Evolutionary conservation across 768 basidiomycete species (phyloP).

Genomic region (Rickenella mellea): DNA sequence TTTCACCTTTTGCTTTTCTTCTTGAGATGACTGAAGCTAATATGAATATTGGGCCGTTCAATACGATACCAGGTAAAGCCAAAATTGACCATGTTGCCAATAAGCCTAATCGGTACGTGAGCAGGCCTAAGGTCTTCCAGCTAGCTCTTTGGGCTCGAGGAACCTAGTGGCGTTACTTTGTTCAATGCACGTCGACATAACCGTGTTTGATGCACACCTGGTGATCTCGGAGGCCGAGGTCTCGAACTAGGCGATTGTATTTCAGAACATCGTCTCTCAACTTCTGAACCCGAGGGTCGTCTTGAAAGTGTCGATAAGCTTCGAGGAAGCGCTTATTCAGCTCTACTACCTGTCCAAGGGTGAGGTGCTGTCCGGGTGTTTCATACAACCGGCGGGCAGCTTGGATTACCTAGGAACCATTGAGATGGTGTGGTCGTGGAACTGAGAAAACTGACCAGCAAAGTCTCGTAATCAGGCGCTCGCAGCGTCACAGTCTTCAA

Average conservation of each 20-base stretch:
- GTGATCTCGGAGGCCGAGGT: constrained; percentile 89
- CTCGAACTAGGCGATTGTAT: constrained; percentile 81
- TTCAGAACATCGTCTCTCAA: constrained; percentile 73
- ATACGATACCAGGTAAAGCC: constrained; percentile 81
- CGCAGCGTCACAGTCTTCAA: constrained; percentile 94
- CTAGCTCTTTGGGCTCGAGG: constrained; percentile 77
- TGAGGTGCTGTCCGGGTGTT: constrained; percentile 87
- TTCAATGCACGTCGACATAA: constrained; percentile 2
- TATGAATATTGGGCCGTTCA: constrained; percentile 92
- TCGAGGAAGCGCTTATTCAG: constrained; percentile 88
- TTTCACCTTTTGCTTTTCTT: constrained; percentile 79
- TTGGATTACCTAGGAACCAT: constrained; percentile 69
- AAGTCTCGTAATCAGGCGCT: constrained; percentile 93
- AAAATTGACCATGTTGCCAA: constrained; percentile 74
- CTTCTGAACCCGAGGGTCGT: constrained; percentile 81
- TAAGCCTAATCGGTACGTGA: constrained; percentile 74
- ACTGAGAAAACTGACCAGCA: constrained; percentile 62
- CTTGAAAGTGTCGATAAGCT: constrained; percentile 86
- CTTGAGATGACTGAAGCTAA: constrained; percentile 81
- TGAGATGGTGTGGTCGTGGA: constrained; percentile 2
- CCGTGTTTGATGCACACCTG: constrained; percentile 42
- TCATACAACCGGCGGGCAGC: constrained; percentile 90
- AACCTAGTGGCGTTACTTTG: constrained; percentile 38
- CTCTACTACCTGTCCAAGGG: constrained; percentile 92
- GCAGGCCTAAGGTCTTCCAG: constrained; percentile 79